These are phyloP conservation scores for Backusella luteola DNA, from an alignment of 192 early-diverging fungal genomes.

Conservation along the genomic window DNA sequence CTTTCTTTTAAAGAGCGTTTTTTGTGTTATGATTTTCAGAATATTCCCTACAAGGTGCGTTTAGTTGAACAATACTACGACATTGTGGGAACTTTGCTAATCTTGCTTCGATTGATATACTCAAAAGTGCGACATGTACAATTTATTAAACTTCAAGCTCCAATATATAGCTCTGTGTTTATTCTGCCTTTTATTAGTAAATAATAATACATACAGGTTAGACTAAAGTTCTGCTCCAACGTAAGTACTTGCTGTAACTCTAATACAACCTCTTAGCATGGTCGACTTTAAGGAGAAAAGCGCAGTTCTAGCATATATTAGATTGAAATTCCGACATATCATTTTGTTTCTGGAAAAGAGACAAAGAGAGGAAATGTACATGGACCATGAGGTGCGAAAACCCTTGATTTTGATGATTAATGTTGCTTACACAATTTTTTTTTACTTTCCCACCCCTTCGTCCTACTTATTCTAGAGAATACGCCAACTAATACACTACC, in stretches of 20 bases:
- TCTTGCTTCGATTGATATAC: background rate
- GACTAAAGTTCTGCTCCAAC: background rate
- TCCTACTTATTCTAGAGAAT: background rate
- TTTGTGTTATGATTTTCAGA: too few relatives aligned
- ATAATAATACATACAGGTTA: background rate
- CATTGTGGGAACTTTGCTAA: background rate
- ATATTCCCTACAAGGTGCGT: too few relatives aligned
- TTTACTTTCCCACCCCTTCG: background rate
- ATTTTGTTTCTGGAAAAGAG: background rate
- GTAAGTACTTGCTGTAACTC: background rate
- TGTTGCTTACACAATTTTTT: background rate
- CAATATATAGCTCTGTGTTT: background rate
- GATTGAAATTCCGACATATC: background rate
- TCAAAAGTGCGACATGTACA: background rate
- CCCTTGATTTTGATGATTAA: background rate
- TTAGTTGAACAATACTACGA: too few relatives aligned
- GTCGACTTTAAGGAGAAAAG: background rate
- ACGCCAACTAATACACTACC: background rate
- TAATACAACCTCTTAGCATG: background rate
- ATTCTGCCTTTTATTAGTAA: background rate
- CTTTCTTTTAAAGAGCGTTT: too few relatives aligned
- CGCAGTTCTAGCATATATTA: background rate
- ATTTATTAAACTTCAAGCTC: background rate
- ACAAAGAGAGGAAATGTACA: background rate
- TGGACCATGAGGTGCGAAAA: background rate